phyloP scores from a whole-genome alignment of 2,329 filamentous ascomycete species.

The Fusarium graminum region DNA sequence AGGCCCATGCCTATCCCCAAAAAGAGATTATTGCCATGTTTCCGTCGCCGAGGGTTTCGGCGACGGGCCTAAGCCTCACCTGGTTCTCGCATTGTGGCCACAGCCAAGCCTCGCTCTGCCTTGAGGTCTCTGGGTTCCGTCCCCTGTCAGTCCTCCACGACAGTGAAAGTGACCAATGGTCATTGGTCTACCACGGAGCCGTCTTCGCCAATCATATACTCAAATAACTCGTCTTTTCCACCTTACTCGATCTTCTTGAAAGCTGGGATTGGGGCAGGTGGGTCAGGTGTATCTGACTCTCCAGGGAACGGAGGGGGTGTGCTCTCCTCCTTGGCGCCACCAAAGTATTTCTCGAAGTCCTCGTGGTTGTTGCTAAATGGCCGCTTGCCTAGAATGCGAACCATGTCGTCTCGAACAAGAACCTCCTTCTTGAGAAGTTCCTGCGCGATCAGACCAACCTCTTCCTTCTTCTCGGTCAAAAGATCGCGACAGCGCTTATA shows the following conservation, averaged over 20 bases:
- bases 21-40: conserved; percentile 13
- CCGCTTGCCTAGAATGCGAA: conserved; percentile 85
- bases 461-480: conserved; percentile 85
- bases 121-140: conserved; percentile 42
- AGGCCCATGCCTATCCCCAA: conserved; percentile 17
- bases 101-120: conserved; percentile 41
- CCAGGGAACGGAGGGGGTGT: conserved; percentile 69
- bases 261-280: conserved; percentile 56
- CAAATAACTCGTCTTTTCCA: conserved; percentile 17
- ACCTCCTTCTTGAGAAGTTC: conserved; percentile 94
- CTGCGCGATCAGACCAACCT: conserved; percentile 91
- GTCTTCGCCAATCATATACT: conserved; percentile 9
- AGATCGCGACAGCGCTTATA: conserved; percentile 91
- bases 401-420: conserved; percentile 90
- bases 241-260: conserved; percentile 51
- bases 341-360: conserved; percentile 96
- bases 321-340: conserved; percentile 68
- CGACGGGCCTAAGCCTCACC: conserved; percentile 15
- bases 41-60: conserved; percentile 8
- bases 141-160: conserved; percentile 18
- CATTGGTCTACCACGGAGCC: conserved; percentile 5
- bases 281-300: conserved; percentile 58
- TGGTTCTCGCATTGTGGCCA: conserved; percentile 18
- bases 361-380: conserved; percentile 81
- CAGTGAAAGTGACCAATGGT: conserved; percentile 1